phyloP scores from a whole-genome alignment of 169 alveolate genomes.

The Plasmodium gallinaceum region DNA sequence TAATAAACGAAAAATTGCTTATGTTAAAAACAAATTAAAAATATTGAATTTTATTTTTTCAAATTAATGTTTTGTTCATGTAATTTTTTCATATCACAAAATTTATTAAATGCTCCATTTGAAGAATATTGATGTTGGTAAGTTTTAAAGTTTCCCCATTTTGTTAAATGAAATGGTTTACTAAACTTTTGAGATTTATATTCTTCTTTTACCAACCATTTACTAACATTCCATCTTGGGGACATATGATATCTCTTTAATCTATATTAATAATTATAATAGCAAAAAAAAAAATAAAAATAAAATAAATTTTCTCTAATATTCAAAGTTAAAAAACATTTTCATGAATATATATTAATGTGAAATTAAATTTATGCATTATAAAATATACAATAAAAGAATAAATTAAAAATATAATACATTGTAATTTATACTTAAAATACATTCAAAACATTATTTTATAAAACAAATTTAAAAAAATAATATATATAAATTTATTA shows the following conservation, averaged over 20 bases:
- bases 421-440: not conserved
- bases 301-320: not conserved
- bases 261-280: slow-evolving; percentile 50
- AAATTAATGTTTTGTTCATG: slow-evolving; percentile 45
- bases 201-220: slow-evolving; percentile 76
- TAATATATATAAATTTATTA: not conserved
- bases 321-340: not conserved
- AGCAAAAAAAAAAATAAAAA: slow-evolving; percentile 22
- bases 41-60: slow-evolving; percentile 30
- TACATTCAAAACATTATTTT: not conserved
- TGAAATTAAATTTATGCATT: not conserved
- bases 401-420: not conserved
- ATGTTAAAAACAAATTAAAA: not conserved
- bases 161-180: slow-evolving; percentile 72
- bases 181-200: slow-evolving; percentile 69
- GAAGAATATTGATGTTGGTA: slow-evolving; percentile 13
- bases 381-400: not conserved
- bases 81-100: slow-evolving; percentile 69
- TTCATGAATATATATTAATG: not conserved
- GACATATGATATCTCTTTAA: slow-evolving; percentile 78
- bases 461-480: not conserved
- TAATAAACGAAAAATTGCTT: not conserved
- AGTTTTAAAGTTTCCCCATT: slow-evolving; percentile 77
- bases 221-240: slow-evolving; percentile 78
- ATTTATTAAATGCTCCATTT: slow-evolving; percentile 63